A percentile compares a stretch with the other conserved stretches of the same genome.
These are phyloP conservation scores for Phycomyces blakesleeanus DNA, from an alignment of 192 early-diverging fungal genomes.

Conservation along the genomic window DNA sequence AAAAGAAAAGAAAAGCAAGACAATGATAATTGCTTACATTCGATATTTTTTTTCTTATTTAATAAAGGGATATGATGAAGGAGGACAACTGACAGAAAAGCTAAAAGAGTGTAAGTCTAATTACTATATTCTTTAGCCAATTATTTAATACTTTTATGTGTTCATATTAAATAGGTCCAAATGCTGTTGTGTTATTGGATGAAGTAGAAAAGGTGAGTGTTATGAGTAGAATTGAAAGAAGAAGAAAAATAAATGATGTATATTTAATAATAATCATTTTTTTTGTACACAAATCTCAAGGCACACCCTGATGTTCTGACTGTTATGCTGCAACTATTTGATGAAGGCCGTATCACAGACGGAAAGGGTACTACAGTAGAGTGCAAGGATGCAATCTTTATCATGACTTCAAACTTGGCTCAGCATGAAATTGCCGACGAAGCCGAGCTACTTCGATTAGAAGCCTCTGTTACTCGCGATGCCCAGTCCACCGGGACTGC, in stretches of 20 bases:
- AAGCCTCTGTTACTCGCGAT: conserved; percentile 30
- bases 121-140: not conserved
- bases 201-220: conserved; percentile 45
- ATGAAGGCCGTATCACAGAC: conserved; percentile 44
- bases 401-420: conserved; percentile 46
- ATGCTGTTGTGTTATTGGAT: conserved; percentile 41
- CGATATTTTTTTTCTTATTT: no score
- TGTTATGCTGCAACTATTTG: conserved; percentile 43
- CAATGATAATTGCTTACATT: no score
- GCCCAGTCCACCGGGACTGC: conserved; percentile 25
- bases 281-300: no score
- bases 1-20: not conserved
- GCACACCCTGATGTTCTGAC: conserved; percentile 43
- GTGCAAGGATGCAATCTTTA: conserved; percentile 45
- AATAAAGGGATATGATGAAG: conserved; percentile 40
- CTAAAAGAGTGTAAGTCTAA: conserved; percentile 38
- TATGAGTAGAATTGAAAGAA: no score
- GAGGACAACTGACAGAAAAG: conserved; percentile 44
- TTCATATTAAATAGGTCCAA: conserved; percentile 20
- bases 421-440: conserved; percentile 47
- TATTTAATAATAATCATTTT: no score
- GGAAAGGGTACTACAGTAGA: conserved; percentile 43
- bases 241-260: no score
- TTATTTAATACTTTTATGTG: not conserved
- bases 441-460: conserved; percentile 37